Evolutionary conservation across 2,329 filamentous ascomycete species (phyloP).

Genomic region (Penicillium sp.): DNA sequence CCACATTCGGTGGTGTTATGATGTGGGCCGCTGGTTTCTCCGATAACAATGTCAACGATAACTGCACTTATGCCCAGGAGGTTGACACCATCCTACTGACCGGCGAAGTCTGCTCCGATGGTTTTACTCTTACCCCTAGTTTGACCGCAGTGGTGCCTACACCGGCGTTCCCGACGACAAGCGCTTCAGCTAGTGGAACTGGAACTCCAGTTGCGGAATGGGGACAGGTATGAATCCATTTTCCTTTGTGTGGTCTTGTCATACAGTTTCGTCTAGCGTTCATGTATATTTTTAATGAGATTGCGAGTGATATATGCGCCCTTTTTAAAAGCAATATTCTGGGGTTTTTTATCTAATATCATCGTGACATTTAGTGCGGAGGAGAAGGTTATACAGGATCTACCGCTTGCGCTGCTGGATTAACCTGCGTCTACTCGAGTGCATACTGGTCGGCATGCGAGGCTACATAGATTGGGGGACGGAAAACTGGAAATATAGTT

Average conservation of each 20-base stretch:
- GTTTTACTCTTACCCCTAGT: conserved; percentile 1
- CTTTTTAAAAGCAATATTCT: background rate
- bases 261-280: conserved; percentile 1
- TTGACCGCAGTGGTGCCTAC: conserved; percentile 12
- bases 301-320: background rate
- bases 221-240: conserved; percentile 7
- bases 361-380: conserved; percentile 6
- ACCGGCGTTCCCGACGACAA: conserved; percentile 6
- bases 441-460: conserved; percentile 12
- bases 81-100: conserved; percentile 43
- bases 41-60: conserved; percentile 42
- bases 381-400: conserved; percentile 12
- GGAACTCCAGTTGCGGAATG: conserved; percentile 11
- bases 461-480: background rate
- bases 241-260: conserved; percentile 1
- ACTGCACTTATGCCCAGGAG: conserved; percentile 42
- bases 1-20: conserved; percentile 57
- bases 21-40: conserved; percentile 54
- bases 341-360: background rate
- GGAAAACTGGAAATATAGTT: background rate
- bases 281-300: background rate
- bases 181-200: conserved; percentile 2
- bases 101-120: conserved; percentile 5
- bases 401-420: conserved; percentile 7
- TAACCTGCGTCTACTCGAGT: conserved; percentile 2